phyloP scores from a whole-genome alignment of 345 rosid species.

The Luvunga scandens region DNA sequence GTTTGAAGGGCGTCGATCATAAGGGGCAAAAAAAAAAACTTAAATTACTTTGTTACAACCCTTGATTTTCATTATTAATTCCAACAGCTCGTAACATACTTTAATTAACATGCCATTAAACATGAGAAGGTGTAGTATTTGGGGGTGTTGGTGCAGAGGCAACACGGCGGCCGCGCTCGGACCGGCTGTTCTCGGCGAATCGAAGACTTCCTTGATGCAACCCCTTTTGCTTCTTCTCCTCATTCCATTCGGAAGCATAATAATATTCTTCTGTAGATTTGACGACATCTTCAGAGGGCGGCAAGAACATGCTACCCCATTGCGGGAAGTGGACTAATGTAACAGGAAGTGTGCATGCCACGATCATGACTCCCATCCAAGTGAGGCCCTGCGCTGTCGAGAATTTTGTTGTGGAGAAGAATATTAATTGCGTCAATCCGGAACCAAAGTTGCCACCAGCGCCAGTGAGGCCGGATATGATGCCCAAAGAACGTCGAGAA shows the following conservation, averaged over 20 bases:
- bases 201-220: constrained; percentile 60
- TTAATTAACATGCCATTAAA: constrained; percentile 16
- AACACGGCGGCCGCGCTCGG: constrained; percentile 60
- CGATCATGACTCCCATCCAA: constrained; percentile 71
- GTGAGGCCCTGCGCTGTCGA: constrained; percentile 59
- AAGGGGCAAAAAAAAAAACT: neutral
- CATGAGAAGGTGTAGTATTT: constrained; percentile 41
- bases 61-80: neutral
- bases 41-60: neutral
- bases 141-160: constrained; percentile 49
- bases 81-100: neutral
- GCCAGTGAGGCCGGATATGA: constrained; percentile 73
- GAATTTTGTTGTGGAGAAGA: constrained; percentile 54
- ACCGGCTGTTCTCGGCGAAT: constrained; percentile 70
- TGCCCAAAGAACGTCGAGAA: constrained; percentile 70
- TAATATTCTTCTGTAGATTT: constrained; percentile 58
- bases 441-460: constrained; percentile 85
- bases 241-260: constrained; percentile 60
- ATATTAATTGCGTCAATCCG: constrained; percentile 65
- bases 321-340: constrained; percentile 71
- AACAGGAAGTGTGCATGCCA: constrained; percentile 59
- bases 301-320: constrained; percentile 76
- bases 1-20: neutral
- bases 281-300: constrained; percentile 39
- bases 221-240: constrained; percentile 60